Evolutionary conservation across 2,329 filamentous ascomycete species (phyloP), one percentile per base, ranked within the genome.

Genomic region (Penicillium sumatraense): DNA sequence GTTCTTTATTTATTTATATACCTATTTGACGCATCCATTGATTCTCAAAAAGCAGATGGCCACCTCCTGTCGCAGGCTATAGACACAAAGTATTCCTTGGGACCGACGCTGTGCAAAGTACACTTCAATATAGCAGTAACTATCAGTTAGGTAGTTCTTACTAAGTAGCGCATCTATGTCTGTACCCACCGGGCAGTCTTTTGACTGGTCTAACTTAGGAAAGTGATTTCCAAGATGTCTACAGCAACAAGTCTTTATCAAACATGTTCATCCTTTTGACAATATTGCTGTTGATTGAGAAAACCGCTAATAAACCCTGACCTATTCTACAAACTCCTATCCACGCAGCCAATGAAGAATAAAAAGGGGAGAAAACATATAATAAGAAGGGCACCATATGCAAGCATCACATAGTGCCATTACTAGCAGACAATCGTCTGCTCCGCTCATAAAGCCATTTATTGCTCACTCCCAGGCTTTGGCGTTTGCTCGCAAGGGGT

Each of bases 361-460:
- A 48, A 52, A 54, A 56, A 16, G 5, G n/a, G 11, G 36, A 55
- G 35, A 53, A 21, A 38, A 41, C 23, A 11, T 2, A 45, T 41
- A 54, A 51, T 53, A 44, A 53, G 31, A 48, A 52, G 51, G 55
- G 13, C 21, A 42, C 24, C 35, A 56, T 26, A 54, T 36, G 27
- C 24, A 51, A 56, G 42, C 54, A 49, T 68, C 53, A 74, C 59
- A 72, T 63, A 53, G 70, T 63, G 29, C 72, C 71, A 50, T 72
- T 73, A 57, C 71, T 74, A 11, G 73, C 65, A 31, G 74, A 76
- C 21, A 75, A 60, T 24, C 71, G 67, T 40, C 72, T 67, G 49
- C 89, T 89, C 75, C 87, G 90, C 74, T 97, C 91, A 70, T 96
- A 98, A 57, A 97, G 75, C 93, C 93, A 98, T 77, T 95, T 96